Percentiles rank a stretch among this genome's conserved stretches.
Conservation (phyloP, 1,284 basidiomycete genomes). For the Butyriboletus appendiculatus region DNA sequence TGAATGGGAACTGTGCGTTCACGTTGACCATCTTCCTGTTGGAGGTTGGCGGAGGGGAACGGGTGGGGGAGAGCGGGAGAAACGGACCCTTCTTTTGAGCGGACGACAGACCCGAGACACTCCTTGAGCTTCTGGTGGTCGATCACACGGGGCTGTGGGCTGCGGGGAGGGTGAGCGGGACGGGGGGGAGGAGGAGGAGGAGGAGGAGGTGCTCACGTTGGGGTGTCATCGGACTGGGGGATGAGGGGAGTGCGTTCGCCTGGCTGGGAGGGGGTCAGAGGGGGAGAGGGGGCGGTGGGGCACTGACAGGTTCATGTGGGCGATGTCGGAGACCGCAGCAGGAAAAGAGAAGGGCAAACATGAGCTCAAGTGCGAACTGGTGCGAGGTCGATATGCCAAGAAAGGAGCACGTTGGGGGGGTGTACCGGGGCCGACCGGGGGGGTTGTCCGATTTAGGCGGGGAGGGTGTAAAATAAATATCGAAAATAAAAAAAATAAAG, state of each 20-base stretch:
- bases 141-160: constrained; percentile 37
- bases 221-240: constrained; percentile 29
- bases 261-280: constrained; percentile 15
- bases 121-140: constrained; percentile 56
- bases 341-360: constrained; percentile 31
- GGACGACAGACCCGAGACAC: constrained; percentile 58
- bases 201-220: constrained; percentile 18
- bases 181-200: background rate
- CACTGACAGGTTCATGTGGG: constrained; percentile 21
- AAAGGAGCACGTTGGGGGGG: constrained; percentile 25
- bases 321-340: constrained; percentile 30
- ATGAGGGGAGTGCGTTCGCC: constrained; percentile 33
- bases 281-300: accelerated
- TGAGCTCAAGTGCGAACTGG: constrained; percentile 12
- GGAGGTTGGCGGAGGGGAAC: constrained; percentile 1
- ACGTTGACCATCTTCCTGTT: constrained; percentile 74
- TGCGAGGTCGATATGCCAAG: constrained; percentile 4
- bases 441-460: constrained; percentile 32
- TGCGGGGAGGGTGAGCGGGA: constrained; percentile 12
- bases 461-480: constrained; percentile 6
- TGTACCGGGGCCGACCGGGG: constrained; percentile 20
- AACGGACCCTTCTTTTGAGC: constrained; percentile 61
- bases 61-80: background rate
- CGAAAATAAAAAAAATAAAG: constrained; percentile 4
- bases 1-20: constrained; percentile 62